phyloP scores from a whole-genome alignment of 345 rosid species.

The Rubroshorea leprosula region DNA sequence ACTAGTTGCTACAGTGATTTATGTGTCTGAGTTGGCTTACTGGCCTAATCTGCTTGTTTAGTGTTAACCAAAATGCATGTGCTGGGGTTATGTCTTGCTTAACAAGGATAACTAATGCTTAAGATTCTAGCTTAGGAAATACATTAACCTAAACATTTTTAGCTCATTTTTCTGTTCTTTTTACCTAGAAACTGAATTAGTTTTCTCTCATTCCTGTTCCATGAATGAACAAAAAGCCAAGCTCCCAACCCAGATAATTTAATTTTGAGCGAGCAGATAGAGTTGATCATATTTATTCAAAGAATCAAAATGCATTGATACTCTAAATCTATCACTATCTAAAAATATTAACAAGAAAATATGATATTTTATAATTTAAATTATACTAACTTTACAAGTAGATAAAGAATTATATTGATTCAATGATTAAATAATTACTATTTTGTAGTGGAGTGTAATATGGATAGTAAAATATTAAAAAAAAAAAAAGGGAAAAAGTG shows the following conservation, averaged over 20 bases:
- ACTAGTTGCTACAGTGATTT: background rate
- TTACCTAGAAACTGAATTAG: background rate
- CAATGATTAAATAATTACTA: too few species aligned
- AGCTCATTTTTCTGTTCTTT: background rate
- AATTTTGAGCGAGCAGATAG: background rate
- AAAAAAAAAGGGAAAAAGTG: too few species aligned
- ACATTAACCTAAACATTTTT: background rate
- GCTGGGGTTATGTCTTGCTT: slow-evolving; percentile 5
- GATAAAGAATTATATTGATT: too few species aligned
- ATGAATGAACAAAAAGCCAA: background rate
- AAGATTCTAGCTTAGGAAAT: background rate
- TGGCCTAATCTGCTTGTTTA: slow-evolving; percentile 11
- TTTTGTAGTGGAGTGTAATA: too few species aligned
- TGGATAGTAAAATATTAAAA: too few species aligned
- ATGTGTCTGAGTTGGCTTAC: background rate
- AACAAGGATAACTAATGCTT: background rate
- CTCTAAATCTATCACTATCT: too few species aligned
- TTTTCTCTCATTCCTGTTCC: background rate
- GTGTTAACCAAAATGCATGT: slow-evolving; percentile 10
- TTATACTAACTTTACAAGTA: too few species aligned
- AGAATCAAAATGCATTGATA: too few species aligned
- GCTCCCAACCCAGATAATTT: too few species aligned
- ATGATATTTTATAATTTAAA: too few species aligned
- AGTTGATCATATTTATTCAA: background rate
- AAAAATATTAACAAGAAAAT: too few species aligned